A percentile compares a stretch with the other conserved stretches of the same genome.
Evolutionary conservation across 371 early-diverging fungal genomes (phyloP).

Genomic region (Mucor racemosus): DNA sequence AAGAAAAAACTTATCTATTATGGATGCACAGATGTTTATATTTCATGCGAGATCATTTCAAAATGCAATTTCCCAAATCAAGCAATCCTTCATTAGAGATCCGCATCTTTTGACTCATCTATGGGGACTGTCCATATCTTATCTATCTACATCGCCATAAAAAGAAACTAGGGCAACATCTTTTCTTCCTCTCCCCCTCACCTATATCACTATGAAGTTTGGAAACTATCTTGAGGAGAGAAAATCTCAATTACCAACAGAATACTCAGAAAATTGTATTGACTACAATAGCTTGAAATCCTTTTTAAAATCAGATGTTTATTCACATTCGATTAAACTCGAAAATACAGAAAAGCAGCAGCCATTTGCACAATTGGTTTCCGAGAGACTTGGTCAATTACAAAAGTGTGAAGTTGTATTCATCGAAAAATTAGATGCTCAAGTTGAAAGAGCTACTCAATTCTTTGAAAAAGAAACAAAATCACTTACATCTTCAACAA

Average conservation of each 20-base stretch:
- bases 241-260: conserved; percentile 59
- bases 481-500: conserved; percentile 47
- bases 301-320: conserved; percentile 59
- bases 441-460: conserved; percentile 59
- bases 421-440: conserved; percentile 61
- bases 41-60: neutral
- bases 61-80: neutral
- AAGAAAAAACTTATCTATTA: too few relatives aligned
- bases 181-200: neutral
- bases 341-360: conserved; percentile 21
- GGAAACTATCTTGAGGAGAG: conserved; percentile 73
- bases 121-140: conserved; percentile 12
- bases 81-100: neutral
- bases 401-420: conserved; percentile 59
- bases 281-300: conserved; percentile 68
- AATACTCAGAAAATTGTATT: conserved; percentile 66
- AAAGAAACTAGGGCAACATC: neutral
- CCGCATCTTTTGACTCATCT: conserved; percentile 14
- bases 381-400: conserved; percentile 49
- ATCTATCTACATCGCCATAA: conserved; percentile 1
- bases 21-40: neutral
- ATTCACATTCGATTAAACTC: conserved; percentile 41
- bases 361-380: conserved; percentile 51
- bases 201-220: conserved; percentile 67
- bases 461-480: conserved; percentile 49